A percentile compares a stretch with the other conserved stretches of the same genome.
These are phyloP conservation scores for Annulohypoxylon truncatum DNA, from an alignment of 2,329 filamentous ascomycete genomes.

Conservation along the genomic window DNA sequence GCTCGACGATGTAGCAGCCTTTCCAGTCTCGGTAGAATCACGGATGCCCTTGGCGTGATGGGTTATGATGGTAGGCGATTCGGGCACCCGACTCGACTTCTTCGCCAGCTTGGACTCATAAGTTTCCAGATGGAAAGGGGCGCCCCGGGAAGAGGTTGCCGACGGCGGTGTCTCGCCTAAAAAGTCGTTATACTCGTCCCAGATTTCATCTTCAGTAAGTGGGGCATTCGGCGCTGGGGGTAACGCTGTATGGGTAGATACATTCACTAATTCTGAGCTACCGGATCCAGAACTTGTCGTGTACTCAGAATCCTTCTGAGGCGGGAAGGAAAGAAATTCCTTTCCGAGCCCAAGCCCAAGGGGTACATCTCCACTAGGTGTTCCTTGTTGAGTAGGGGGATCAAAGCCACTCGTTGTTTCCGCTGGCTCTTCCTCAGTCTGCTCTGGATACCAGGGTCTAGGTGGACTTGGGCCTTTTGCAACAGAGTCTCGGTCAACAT, in stretches of 20 bases:
- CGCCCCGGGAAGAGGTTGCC: slow-evolving; percentile 66
- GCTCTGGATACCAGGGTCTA: slow-evolving; percentile 55
- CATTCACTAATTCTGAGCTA: slow-evolving; percentile 72
- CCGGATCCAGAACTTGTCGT: slow-evolving; percentile 69
- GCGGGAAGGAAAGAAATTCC: slow-evolving; percentile 81
- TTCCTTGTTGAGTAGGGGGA: slow-evolving; percentile 48
- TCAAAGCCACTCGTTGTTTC: slow-evolving; percentile 49
- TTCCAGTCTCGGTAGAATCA: slow-evolving; percentile 50
- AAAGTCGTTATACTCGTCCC: slow-evolving; percentile 93
- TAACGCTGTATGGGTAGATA: slow-evolving; percentile 72
- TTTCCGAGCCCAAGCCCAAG: slow-evolving; percentile 49
- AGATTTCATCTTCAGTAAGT: slow-evolving; percentile 85
- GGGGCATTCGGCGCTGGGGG: slow-evolving; percentile 71
- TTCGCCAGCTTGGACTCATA: slow-evolving; percentile 56
- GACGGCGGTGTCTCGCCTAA: slow-evolving; percentile 73
- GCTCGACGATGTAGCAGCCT: slow-evolving; percentile 59
- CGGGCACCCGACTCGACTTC: slow-evolving; percentile 53
- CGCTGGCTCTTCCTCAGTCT: slow-evolving; percentile 52
- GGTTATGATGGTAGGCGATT: slow-evolving; percentile 61
- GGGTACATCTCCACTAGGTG: slow-evolving; percentile 47
- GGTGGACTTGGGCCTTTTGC: slow-evolving; percentile 62
- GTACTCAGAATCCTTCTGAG: slow-evolving; percentile 76
- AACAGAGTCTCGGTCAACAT: slow-evolving; percentile 56
- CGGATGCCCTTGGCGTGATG: slow-evolving; percentile 48
- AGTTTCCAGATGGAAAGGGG: slow-evolving; percentile 67